A percentile compares a stretch with the other conserved stretches of the same genome.
phyloP scores from a whole-genome alignment of 2,329 filamentous ascomycete genomes.

The Fusarium cicatricum region DNA sequence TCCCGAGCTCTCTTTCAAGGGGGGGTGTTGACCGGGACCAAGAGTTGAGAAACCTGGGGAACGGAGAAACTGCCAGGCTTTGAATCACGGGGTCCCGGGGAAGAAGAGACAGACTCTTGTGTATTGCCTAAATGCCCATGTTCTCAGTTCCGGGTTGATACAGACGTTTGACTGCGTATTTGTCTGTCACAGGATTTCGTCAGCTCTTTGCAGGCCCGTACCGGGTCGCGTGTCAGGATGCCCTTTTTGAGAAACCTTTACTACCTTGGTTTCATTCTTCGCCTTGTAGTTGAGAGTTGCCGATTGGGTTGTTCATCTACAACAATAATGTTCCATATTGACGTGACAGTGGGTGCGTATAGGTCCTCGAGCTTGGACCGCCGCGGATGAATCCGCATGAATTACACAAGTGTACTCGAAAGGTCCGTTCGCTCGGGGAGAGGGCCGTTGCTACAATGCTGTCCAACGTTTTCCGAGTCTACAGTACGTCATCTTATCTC shows the following conservation, averaged over 20 bases:
- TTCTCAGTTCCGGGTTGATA: not conserved
- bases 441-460: not conserved
- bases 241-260: not conserved
- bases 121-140: not conserved
- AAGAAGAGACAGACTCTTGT: not conserved
- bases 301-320: slow-evolving; percentile 9
- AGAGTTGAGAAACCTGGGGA: slow-evolving; percentile 7
- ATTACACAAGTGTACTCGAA: slow-evolving; percentile 1
- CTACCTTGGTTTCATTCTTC: slow-evolving; percentile 1
- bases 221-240: slow-evolving; percentile 7
- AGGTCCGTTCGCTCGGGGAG: not conserved
- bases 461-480: not conserved
- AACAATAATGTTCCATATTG: not conserved
- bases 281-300: not conserved
- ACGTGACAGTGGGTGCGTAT: not conserved
- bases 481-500: too few relatives aligned
- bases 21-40: too few relatives aligned
- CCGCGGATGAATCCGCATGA: not conserved
- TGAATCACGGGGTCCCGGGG: slow-evolving; percentile 22
- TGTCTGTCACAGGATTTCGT: slow-evolving; percentile 6
- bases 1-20: too few relatives aligned
- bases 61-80: not conserved
- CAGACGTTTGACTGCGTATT: not conserved
- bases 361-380: not conserved
- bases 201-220: slow-evolving; percentile 10